phyloP scores from a whole-genome alignment of 2,329 filamentous ascomycete species.

The Xylaria arbuscula region DNA sequence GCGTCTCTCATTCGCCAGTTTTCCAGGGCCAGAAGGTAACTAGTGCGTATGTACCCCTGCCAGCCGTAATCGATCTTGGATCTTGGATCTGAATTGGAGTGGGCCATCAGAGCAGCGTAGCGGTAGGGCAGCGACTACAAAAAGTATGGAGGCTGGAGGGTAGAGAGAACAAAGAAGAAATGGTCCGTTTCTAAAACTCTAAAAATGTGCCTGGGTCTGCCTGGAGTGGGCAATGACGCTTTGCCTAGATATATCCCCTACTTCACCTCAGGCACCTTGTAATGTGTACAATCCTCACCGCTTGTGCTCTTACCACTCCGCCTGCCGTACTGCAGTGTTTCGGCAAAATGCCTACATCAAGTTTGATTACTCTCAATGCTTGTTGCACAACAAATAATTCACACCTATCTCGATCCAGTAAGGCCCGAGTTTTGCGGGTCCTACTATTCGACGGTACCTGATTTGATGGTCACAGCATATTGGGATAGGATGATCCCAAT shows the following conservation, averaged over 20 bases:
- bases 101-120: background rate
- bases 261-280: background rate
- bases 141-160: background rate
- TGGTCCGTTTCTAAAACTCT: too few species aligned
- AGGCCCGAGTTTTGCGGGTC: background rate
- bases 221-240: background rate
- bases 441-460: background rate
- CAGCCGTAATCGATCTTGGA: background rate
- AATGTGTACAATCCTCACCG: background rate
- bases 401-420: background rate
- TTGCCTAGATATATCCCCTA: too few species aligned
- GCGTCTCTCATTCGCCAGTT: constrained; percentile 31
- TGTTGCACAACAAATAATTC: background rate
- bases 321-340: background rate
- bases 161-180: background rate
- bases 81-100: constrained; percentile 3
- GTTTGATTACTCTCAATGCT: background rate
- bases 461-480: background rate
- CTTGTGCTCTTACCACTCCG: background rate
- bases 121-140: background rate
- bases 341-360: background rate
- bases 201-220: too few species aligned
- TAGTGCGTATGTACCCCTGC: background rate
- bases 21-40: background rate
- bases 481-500: background rate